Percentiles rank a stretch among this genome's conserved stretches.
These are phyloP conservation scores for Aspergillus arachidicola DNA, from an alignment of 2,329 filamentous ascomycete genomes.

Conservation along the genomic window DNA sequence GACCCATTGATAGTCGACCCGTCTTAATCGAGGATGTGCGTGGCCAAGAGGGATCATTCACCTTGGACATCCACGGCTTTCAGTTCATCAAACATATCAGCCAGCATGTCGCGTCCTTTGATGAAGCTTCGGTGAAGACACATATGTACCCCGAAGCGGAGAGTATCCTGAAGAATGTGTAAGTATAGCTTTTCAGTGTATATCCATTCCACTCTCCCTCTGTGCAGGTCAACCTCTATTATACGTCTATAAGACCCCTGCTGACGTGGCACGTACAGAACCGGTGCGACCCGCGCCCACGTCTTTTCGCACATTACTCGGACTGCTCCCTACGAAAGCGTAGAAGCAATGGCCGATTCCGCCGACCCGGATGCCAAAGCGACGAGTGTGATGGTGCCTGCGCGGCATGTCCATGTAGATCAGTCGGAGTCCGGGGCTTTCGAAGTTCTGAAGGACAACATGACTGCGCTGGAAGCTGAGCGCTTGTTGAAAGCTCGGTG, in stretches of 20 bases:
- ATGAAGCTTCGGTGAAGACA: not conserved
- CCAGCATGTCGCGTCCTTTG: not conserved
- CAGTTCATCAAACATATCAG: constrained; percentile 2
- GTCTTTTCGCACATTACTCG: constrained; percentile 7
- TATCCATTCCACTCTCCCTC: not conserved
- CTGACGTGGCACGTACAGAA: not conserved
- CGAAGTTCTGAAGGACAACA: not conserved
- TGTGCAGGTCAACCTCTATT: no score
- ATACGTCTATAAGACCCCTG: not conserved
- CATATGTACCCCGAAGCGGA: constrained; percentile 5
- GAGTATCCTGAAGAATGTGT: constrained; percentile 1
- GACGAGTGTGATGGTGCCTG: not conserved
- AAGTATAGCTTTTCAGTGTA: not conserved
- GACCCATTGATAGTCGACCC: not conserved
- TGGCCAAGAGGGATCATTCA: not conserved
- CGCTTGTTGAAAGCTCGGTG: not conserved
- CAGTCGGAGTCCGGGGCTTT: constrained; percentile 8
- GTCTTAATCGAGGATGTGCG: constrained; percentile 8
- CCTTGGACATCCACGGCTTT: constrained; percentile 8
- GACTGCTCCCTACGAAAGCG: not conserved
- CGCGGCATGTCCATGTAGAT: constrained; percentile 8
- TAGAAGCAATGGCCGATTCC: not conserved
- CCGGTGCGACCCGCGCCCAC: constrained; percentile 5
- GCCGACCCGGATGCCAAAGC: not conserved
- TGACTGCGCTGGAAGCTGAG: not conserved